phyloP scores from a whole-genome alignment of 495 filamentous ascomycete species.

The Trichoderma erinaceum region DNA sequence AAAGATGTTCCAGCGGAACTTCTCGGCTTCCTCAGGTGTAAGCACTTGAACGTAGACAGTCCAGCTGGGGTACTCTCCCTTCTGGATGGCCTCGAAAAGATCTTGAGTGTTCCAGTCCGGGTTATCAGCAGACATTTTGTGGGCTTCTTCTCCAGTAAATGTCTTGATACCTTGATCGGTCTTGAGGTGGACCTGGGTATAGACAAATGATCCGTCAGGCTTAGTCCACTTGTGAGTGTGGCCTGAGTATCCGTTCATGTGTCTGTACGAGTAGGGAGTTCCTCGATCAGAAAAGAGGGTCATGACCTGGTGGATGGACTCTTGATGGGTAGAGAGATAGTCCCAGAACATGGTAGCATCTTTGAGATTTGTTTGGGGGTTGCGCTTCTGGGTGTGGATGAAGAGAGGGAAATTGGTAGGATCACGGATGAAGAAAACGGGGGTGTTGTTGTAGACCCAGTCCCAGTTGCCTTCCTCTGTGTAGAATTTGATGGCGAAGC shows the following conservation, averaged over 20 bases:
- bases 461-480: slow-evolving; percentile 57
- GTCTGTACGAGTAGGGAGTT: slow-evolving; percentile 58
- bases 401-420: slow-evolving; percentile 63
- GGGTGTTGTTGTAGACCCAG: slow-evolving; percentile 50
- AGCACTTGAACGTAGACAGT: slow-evolving; percentile 67
- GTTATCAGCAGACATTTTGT: slow-evolving; percentile 54
- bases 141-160: slow-evolving; percentile 58
- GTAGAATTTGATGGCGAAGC: slow-evolving; percentile 60
- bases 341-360: slow-evolving; percentile 70
- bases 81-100: slow-evolving; percentile 61
- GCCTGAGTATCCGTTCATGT: slow-evolving; percentile 65
- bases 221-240: slow-evolving; percentile 40
- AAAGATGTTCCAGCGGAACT: slow-evolving; percentile 68
- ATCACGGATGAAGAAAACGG: slow-evolving; percentile 55
- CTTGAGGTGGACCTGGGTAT: slow-evolving; percentile 45
- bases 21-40: slow-evolving; percentile 61
- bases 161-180: slow-evolving; percentile 64
- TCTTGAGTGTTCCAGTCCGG: slow-evolving; percentile 69
- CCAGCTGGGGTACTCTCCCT: slow-evolving; percentile 61
- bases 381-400: slow-evolving; percentile 57
- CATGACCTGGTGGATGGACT: slow-evolving; percentile 65
- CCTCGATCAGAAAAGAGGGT: slow-evolving; percentile 67
- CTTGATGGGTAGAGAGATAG: slow-evolving; percentile 59
- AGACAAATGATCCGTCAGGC: slow-evolving; percentile 38
- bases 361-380: slow-evolving; percentile 65